Conservation (phyloP, 2,329 filamentous ascomycete genomes). For the Claviceps lovelessii region DNA sequence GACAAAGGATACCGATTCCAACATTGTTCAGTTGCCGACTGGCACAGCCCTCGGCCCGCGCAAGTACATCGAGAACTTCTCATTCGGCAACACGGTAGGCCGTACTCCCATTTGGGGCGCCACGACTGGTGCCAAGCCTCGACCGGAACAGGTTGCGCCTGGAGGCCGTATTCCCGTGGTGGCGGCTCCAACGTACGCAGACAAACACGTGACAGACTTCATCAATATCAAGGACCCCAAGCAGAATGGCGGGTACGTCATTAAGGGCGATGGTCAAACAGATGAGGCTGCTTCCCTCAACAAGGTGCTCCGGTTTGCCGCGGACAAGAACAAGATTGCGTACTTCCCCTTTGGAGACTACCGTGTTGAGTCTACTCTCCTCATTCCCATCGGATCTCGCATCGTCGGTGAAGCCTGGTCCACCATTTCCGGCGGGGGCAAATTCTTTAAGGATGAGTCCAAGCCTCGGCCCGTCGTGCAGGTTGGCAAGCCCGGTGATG, state of each 20-base stretch:
- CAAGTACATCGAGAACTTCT: slow-evolving; percentile 25
- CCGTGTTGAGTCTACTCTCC: slow-evolving; percentile 13
- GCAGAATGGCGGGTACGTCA: slow-evolving; percentile 15
- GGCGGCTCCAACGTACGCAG: slow-evolving; percentile 26
- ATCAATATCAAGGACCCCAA: slow-evolving; percentile 24
- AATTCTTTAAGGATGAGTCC: slow-evolving; percentile 26
- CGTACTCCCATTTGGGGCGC: slow-evolving; percentile 25
- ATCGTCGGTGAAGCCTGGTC: slow-evolving; percentile 43
- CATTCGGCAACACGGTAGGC: slow-evolving; percentile 28
- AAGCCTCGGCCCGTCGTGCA: slow-evolving; percentile 33
- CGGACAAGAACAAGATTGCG: slow-evolving; percentile 15
- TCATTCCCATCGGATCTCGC: slow-evolving; percentile 25
- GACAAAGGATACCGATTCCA: slow-evolving; percentile 23
- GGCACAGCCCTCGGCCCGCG: slow-evolving; percentile 16
- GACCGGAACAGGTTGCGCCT: slow-evolving; percentile 23
- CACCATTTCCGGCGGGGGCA: slow-evolving; percentile 32
- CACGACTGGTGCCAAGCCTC: slow-evolving; percentile 15
- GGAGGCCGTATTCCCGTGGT: slow-evolving; percentile 22
- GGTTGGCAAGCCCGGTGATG: slow-evolving; percentile 36
- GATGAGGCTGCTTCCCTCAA: slow-evolving; percentile 26
- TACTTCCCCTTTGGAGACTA: slow-evolving; percentile 18
- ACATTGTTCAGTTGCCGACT: slow-evolving; percentile 20
- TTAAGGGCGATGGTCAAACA: slow-evolving; percentile 23
- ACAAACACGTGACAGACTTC: slow-evolving; percentile 15
- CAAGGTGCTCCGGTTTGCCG: slow-evolving; percentile 22